Base-by-base conservation (phyloP, 345 rosid species). In the Pugionium dolabratum region DNA sequence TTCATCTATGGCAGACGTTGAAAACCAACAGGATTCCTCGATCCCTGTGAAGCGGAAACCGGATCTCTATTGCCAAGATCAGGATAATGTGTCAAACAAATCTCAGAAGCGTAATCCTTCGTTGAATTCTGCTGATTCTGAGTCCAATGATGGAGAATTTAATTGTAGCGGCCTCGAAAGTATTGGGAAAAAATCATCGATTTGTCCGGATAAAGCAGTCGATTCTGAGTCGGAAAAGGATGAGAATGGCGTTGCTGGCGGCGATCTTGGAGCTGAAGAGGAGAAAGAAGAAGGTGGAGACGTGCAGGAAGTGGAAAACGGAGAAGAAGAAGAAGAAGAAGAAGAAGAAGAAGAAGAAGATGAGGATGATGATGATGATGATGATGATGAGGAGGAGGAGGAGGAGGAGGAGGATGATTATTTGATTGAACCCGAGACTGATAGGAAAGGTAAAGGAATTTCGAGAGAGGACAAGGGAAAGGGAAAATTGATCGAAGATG, bases 381-480 rank as follows among this genome's bases (percentile, higher is more conserved):
- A 18, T 18, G 18, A 80, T 0, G 78, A 54, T 0, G 80, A 73
- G 0, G 81, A 70, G 0, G 75, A 69, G 0, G 78, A 64, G 0
- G 72, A 70, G 0, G 75, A 65, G 0, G 78, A 62, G 0, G 78
- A 48, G 26, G 76, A n/a, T 30, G 76, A 75, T 18, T 9, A 7
- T 67, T 67, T 62, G 54, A 74, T 74, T 6, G 76, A 70, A 59
- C 78, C 79, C 9, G 62, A 52, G 29, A 62, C 79, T 54, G 81
- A 83, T 48, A 75, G 86, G 72, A 83, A 81, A 71, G 85, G 80
- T n/a, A 83, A 83, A 69, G 83, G 85, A 34, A 72, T 87, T 44
- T 48, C 71, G 30, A 70, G 77, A 53, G 76, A 75, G 3, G 81
- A 75, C 6, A 76, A 75, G n/a, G 84, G 79, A 34, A 71, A 75